Evolutionary conservation across 2,329 filamentous ascomycete species (phyloP).

Genomic region (Phialophora chinensis): DNA sequence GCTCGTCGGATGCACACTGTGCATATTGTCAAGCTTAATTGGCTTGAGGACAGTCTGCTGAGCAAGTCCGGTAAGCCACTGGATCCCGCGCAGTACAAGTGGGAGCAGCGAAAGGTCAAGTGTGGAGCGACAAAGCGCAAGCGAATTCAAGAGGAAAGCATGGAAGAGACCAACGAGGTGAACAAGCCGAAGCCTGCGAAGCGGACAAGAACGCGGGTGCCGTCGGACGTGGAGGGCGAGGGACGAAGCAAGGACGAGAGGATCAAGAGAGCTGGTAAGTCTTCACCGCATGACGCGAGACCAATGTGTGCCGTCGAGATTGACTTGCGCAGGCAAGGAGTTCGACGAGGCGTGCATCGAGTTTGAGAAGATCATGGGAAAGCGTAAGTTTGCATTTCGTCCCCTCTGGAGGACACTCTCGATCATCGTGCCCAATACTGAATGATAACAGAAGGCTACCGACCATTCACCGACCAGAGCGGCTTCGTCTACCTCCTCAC

Average conservation of each 20-base stretch:
- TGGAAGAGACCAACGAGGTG: neutral
- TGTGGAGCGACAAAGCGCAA: neutral
- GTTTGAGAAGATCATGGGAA: slow-evolving; percentile 37
- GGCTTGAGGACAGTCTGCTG: slow-evolving; percentile 54
- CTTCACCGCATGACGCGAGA: neutral
- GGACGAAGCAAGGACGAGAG: slow-evolving; percentile 19
- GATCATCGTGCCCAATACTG: slow-evolving; percentile 1
- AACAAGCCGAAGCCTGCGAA: neutral
- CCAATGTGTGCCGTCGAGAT: neutral
- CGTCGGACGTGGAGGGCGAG: neutral
- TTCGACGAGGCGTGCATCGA: slow-evolving; percentile 37
- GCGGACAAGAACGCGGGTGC: neutral
- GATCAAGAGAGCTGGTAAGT: slow-evolving; percentile 26
- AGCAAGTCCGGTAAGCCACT: slow-evolving; percentile 46
- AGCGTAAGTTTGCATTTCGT: slow-evolving; percentile 30
- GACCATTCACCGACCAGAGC: slow-evolving; percentile 67
- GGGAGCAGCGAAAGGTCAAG: slow-evolving; percentile 14
- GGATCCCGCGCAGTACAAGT: slow-evolving; percentile 44
- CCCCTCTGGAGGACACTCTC: neutral
- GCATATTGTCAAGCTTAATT: slow-evolving; percentile 55
- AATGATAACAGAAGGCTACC: slow-evolving; percentile 60
- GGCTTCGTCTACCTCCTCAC: slow-evolving; percentile 69
- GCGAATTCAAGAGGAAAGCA: neutral
- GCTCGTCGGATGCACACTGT: slow-evolving; percentile 48
- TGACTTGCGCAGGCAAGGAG: slow-evolving; percentile 33